Base-by-base conservation (phyloP, 805 yeast genomes). In the Candida montana region DNA sequence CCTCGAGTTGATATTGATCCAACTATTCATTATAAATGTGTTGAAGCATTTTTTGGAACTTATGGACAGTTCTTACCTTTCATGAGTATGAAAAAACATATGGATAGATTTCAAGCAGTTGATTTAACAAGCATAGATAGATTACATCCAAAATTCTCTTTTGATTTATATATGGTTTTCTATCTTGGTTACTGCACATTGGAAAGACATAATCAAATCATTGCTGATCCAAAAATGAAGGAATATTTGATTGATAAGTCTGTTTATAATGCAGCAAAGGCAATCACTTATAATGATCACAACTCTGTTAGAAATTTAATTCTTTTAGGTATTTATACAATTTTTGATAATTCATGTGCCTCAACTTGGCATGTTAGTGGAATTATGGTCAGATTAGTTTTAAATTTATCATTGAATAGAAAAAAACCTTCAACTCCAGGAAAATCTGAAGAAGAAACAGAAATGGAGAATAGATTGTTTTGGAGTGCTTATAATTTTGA, bases 311-410 rank as follows among this genome's bases (percentile, higher is more conserved):
- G 62, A 44, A 62, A 71, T 38, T 48, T 74, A 31, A 39, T 74
- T 21, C 52, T 75, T 5, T 54, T 75, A 15, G 76, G 75, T 10
- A 62, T 75, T 21, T 73, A 72, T 49, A 71, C 79, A 0, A 70
- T 71, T 38, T 74, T 72, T 50, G 77, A 74, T 46, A 70, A 72
- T 10, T 55, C 66, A 31, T 77, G 77, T 4, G 62, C 69, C 10
- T 65, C 72, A 19, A 65, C 79, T 1, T 75, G 80, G 81, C 70
- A 73, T 30, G 62, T 75, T 18, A 68, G 71, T 40, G 78, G 81
- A 1, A 52, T 72, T 18, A 58, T 73, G 24, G 61, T 71, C 47
- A 55, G 81, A 48, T 45, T 72, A 36, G 63, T 69, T 1, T 54
- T 73, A 13, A 67, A 71, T 11, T 46, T 74, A 21, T 77, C 79